Conservation (phyloP, 257 asterid species). For the Nicotiana undulata region DNA sequence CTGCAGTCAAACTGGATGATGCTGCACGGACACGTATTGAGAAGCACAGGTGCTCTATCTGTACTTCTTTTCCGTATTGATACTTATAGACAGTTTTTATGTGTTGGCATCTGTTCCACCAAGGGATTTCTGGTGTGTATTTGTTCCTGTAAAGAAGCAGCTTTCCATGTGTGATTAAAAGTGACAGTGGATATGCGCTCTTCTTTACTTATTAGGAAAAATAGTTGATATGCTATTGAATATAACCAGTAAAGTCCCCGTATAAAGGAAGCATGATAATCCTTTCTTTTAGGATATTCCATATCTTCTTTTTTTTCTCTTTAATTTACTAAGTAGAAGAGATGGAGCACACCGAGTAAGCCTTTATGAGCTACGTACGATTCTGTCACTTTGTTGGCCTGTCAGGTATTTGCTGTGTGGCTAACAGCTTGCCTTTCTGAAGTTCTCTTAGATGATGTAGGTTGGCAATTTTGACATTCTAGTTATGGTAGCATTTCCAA, state of each 20-base stretch:
- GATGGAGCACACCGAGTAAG: not conserved
- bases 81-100: not conserved
- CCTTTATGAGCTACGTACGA: not conserved
- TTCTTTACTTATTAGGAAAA: not conserved
- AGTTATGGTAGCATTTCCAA: not conserved
- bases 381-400: not conserved
- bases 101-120: not conserved
- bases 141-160: not conserved
- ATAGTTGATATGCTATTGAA: not conserved
- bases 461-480: not conserved
- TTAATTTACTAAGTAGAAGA: not conserved
- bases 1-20: constrained; percentile 73
- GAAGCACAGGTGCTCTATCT: constrained; percentile 59
- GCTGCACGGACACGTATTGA: constrained; percentile 71
- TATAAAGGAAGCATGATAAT: not conserved
- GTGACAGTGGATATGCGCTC: not conserved
- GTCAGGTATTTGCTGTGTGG: not conserved
- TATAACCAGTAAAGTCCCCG: not conserved
- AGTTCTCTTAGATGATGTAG: not conserved
- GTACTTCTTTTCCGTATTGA: not conserved
- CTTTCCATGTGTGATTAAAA: not conserved
- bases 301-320: not conserved
- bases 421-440: not conserved
- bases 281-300: not conserved
- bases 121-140: not conserved